Base-by-base conservation (phyloP, 1,284 basidiomycete species). In the Apiotrichum sp. region DNA sequence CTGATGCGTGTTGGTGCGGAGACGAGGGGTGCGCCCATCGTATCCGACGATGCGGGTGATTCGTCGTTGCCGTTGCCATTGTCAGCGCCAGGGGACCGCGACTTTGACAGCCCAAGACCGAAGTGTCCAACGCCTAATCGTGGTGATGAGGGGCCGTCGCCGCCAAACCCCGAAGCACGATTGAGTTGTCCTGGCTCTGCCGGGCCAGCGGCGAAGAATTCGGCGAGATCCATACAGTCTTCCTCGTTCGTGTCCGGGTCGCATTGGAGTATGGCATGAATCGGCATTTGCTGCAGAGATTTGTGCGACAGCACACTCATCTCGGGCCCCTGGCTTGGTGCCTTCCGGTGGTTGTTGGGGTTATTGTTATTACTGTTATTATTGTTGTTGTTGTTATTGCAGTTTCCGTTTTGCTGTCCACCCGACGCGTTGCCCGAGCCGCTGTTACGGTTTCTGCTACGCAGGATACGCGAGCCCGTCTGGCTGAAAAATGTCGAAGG, bases 121-220 rank as follows among this genome's bases (percentile, higher is more conserved):
- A 41, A 41, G 47, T 40, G 38, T 3, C 48, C 48, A 2, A 41
- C 5, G 8, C n/a, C 32, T 34, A 42, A 13, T 34, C 49, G 49
- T 8, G 49, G 49, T 2, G 49, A 50, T 1, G 49, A 8, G 2
- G 49, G 49, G 10, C 49, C 46, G 10, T 9, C 4, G 4, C 39
- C 32, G 11, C 36, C 44, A 33, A 48, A 48, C 6, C 9, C 36
- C 4, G 47, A 8, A 3, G 47, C 34, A 7, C 47, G 47, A 8
- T 16, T 41, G n/a, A 41, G 11, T 2, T 38, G 16, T 6, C 47
- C 36, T 1, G 47, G 47, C 29, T 50, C 56, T 1, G 62, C 58
- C 9, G 70, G 68, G 13, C 59, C 67, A 14, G 52, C 63, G 2
- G 65, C 56, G 42, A 73, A 64, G 64, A 73, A 70, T 38, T 65